phyloP scores from a whole-genome alignment of 2,329 filamentous ascomycete genomes.

The Eutypella sp. region DNA sequence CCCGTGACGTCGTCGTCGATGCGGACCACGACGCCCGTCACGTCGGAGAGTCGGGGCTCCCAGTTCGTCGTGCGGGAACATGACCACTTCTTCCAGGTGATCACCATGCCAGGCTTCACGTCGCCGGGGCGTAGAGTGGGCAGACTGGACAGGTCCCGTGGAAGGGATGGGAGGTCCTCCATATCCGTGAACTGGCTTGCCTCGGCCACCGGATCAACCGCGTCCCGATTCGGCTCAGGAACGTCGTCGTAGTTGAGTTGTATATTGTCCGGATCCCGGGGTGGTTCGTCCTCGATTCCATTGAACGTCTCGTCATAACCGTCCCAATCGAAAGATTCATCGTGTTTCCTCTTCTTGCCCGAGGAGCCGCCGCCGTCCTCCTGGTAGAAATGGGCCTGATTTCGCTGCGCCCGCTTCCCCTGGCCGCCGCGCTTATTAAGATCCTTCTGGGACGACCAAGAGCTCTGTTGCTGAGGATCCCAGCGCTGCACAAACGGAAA shows the following conservation, averaged over 20 bases:
- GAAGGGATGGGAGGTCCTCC: slow-evolving; percentile 60
- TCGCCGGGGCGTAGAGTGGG: slow-evolving; percentile 43
- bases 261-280: slow-evolving; percentile 23
- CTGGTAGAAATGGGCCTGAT: slow-evolving; percentile 36
- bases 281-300: slow-evolving; percentile 17
- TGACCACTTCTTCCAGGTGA: slow-evolving; percentile 63
- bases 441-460: slow-evolving; percentile 34
- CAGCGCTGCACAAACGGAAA: slow-evolving; percentile 89
- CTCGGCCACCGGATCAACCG: slow-evolving; percentile 17
- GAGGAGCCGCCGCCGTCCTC: slow-evolving; percentile 25
- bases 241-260: slow-evolving; percentile 39
- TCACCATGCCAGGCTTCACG: slow-evolving; percentile 54
- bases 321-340: slow-evolving; percentile 31
- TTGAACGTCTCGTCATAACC: slow-evolving; percentile 33
- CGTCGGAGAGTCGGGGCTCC: slow-evolving; percentile 58
- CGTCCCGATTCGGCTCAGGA: slow-evolving; percentile 23
- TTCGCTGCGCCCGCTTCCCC: slow-evolving; percentile 43
- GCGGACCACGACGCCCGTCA: slow-evolving; percentile 63
- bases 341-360: slow-evolving; percentile 47
- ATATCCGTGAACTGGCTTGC: slow-evolving; percentile 42
- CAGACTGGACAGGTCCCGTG: slow-evolving; percentile 51
- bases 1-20: slow-evolving; percentile 43
- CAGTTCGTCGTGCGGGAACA: slow-evolving; percentile 59
- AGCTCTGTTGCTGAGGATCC: slow-evolving; percentile 66
- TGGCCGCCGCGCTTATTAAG: slow-evolving; percentile 36